Conservation (phyloP, 331 rosid genomes). For the Rhamnella rubrinervis region DNA sequence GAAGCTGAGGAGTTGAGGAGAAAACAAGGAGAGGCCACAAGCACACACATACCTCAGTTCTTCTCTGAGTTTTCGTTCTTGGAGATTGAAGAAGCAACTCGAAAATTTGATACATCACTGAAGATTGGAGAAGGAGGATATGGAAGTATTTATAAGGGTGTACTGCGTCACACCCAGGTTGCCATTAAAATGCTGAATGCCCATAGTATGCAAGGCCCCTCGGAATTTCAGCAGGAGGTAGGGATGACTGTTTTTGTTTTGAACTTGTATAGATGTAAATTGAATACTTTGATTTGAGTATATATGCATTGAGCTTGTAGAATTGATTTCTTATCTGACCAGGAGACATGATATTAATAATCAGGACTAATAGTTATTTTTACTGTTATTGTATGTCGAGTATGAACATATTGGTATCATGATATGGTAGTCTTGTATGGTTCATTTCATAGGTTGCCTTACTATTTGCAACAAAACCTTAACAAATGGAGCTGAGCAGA, state of each 20-base stretch:
- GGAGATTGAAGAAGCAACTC: constrained; percentile 76
- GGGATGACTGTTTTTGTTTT: constrained; percentile 13
- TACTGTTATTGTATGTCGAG: background rate
- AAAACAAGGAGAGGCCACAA: constrained; percentile 52
- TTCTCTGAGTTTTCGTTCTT: constrained; percentile 62
- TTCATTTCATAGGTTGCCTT: background rate
- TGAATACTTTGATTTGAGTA: background rate
- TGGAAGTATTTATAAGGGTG: constrained; percentile 72
- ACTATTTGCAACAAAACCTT: background rate
- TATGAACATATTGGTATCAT: background rate
- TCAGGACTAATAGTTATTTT: background rate
- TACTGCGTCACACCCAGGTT: constrained; percentile 70
- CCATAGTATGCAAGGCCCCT: constrained; percentile 62
- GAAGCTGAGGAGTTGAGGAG: constrained; percentile 74
- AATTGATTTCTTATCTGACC: background rate
- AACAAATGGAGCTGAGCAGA: background rate
- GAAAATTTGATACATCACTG: constrained; percentile 47
- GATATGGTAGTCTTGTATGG: background rate
- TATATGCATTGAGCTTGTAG: background rate
- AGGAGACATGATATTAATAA: background rate
- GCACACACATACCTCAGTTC: constrained; percentile 36
- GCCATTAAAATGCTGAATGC: constrained; percentile 69
- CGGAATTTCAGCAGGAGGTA: constrained; percentile 90
- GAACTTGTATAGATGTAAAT: background rate
- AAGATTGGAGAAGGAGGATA: constrained; percentile 97